These are phyloP conservation scores for Salix brachista DNA, from an alignment of 345 rosid species.

Conservation along the genomic window DNA sequence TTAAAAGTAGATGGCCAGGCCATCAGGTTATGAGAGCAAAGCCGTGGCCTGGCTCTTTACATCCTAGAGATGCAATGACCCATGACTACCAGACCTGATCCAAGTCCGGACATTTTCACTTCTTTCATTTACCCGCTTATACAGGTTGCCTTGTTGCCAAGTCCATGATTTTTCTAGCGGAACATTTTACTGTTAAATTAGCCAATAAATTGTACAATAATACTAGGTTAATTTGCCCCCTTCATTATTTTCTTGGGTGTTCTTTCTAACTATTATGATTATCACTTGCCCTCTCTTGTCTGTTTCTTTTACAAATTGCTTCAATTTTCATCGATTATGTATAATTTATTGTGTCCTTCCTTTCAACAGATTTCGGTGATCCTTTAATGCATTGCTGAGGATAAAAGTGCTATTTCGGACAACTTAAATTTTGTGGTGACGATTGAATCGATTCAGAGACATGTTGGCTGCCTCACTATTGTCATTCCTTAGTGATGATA, in stretches of 20 bases:
- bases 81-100: background rate
- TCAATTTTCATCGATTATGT: background rate
- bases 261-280: background rate
- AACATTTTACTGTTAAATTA: background rate
- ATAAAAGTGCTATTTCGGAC: background rate
- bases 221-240: background rate
- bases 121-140: background rate
- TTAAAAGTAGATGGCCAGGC: background rate
- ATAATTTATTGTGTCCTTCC: background rate
- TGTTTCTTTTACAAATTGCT: background rate
- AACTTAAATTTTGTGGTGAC: background rate
- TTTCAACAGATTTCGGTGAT: conserved; percentile 11
- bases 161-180: background rate
- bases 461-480: background rate
- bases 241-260: background rate
- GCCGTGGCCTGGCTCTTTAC: background rate
- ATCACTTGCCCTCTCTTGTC: background rate
- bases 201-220: background rate
- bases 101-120: background rate
- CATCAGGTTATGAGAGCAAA: background rate
- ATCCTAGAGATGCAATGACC: background rate
- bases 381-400: conserved; percentile 1
- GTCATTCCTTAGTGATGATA: conserved; percentile 1
- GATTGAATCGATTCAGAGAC: background rate
- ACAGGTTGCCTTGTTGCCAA: background rate